Percentiles rank a stretch among this genome's conserved stretches.
These are phyloP conservation scores for Scedosporium aurantiacum DNA, from an alignment of 2,329 filamentous ascomycete species.

Conservation along the genomic window DNA sequence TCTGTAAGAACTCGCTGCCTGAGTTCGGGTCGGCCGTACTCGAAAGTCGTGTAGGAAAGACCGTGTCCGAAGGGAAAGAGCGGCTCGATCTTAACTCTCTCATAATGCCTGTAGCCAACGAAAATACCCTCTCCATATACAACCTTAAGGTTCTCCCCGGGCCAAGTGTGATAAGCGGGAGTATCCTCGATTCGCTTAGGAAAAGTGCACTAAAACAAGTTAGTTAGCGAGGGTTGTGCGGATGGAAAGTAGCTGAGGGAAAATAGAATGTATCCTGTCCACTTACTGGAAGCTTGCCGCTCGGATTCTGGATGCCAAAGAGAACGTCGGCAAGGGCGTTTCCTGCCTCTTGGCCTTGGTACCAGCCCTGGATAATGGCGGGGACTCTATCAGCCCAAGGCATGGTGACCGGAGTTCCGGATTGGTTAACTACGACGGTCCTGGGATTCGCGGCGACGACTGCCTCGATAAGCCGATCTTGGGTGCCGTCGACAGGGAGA, in stretches of 20 bases:
- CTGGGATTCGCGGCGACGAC: conserved; percentile 51
- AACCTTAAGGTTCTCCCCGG: conserved; percentile 56
- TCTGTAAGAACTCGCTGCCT: conserved; percentile 27
- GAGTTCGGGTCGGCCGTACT: conserved; percentile 47
- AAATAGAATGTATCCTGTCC: not conserved
- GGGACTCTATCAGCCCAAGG: conserved; percentile 57
- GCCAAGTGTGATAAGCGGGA: conserved; percentile 63
- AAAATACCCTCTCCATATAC: conserved; percentile 63
- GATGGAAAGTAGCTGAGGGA: not conserved
- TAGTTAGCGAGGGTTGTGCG: conserved; percentile 6
- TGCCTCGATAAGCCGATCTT: conserved; percentile 53
- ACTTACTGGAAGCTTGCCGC: conserved; percentile 54
- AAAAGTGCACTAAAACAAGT: conserved; percentile 44
- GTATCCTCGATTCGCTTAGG: conserved; percentile 53
- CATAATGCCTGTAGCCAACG: conserved; percentile 64
- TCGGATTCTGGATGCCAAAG: conserved; percentile 52
- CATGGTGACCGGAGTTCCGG: conserved; percentile 58
- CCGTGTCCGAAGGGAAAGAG: conserved; percentile 66
- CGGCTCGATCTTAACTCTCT: conserved; percentile 45
- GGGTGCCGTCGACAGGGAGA: conserved; percentile 46
- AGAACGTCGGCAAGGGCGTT: conserved; percentile 59
- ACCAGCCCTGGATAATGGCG: conserved; percentile 64
- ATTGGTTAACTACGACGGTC: conserved; percentile 59
- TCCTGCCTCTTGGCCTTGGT: conserved; percentile 59
- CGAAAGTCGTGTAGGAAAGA: conserved; percentile 60